These are phyloP conservation scores for Mycena crocata DNA, from an alignment of 768 basidiomycete species.

Conservation along the genomic window DNA sequence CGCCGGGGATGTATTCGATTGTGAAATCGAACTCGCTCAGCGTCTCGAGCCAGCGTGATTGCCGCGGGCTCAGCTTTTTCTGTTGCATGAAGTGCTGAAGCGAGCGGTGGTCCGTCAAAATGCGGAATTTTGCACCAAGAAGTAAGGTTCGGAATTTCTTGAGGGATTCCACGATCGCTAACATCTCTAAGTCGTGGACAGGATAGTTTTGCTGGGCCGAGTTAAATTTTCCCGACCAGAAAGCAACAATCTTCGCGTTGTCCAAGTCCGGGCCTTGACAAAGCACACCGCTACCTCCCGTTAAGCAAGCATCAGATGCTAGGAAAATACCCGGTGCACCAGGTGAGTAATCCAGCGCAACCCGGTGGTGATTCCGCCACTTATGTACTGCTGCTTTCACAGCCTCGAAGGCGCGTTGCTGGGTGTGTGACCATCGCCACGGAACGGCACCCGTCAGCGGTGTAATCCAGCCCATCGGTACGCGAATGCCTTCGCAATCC, in stretches of 20 bases:
- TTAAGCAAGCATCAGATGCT: slow-evolving; percentile 45
- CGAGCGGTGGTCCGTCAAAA: slow-evolving; percentile 45
- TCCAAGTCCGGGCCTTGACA: slow-evolving; percentile 40
- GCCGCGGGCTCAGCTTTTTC: slow-evolving; percentile 44
- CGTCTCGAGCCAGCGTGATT: slow-evolving; percentile 52
- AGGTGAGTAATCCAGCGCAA: slow-evolving; percentile 32
- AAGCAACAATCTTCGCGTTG: slow-evolving; percentile 41
- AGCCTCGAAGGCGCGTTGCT: slow-evolving; percentile 49
- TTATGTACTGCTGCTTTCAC: too few relatives aligned
- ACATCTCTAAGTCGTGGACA: slow-evolving; percentile 52
- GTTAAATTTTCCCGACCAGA: slow-evolving; percentile 51
- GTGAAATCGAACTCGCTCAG: slow-evolving; percentile 42
- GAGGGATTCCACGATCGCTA: slow-evolving; percentile 50
- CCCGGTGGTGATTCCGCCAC: slow-evolving; percentile 36
- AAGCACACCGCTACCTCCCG: slow-evolving; percentile 43
- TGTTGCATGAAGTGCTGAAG: slow-evolving; percentile 45
- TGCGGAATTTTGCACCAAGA: slow-evolving; percentile 42
- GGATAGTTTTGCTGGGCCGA: slow-evolving; percentile 53
- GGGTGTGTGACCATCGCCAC: slow-evolving; percentile 41
- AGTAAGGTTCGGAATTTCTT: slow-evolving; percentile 41
- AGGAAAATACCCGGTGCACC: slow-evolving; percentile 39
- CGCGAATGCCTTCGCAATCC: slow-evolving; percentile 44
- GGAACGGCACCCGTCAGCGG: slow-evolving; percentile 37
- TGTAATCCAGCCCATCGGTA: slow-evolving; percentile 52
- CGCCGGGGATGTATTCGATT: slow-evolving; percentile 42